These are phyloP conservation scores for Umbellularia californica DNA, from an alignment of 164 flowering plant species.

Conservation along the genomic window DNA sequence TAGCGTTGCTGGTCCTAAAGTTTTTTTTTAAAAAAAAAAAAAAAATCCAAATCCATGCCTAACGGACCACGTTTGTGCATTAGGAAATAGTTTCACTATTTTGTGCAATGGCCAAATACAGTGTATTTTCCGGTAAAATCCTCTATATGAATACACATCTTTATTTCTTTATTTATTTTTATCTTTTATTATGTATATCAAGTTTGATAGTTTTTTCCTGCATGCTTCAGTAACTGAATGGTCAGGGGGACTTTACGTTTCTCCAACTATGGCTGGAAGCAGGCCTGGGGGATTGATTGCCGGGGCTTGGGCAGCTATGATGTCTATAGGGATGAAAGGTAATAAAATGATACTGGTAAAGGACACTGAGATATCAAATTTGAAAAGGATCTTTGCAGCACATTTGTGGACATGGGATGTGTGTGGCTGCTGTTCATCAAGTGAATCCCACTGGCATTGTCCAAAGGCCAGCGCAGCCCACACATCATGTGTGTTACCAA, in stretches of 20 bases:
- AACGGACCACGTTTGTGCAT: too few relatives aligned
- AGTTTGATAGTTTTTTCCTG: background rate
- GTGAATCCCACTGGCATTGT: background rate
- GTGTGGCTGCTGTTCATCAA: background rate
- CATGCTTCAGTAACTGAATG: conserved; percentile 78
- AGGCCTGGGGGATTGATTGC: conserved; percentile 93
- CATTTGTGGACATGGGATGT: background rate
- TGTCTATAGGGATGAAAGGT: conserved; percentile 90
- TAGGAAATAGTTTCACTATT: too few relatives aligned
- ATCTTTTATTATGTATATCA: too few relatives aligned
- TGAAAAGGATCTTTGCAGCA: background rate
- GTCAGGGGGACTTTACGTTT: conserved; percentile 94
- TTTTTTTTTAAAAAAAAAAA: too few relatives aligned
- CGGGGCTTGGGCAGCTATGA: conserved; percentile 98
- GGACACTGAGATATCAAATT: background rate
- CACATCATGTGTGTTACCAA: background rate
- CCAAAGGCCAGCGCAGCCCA: background rate
- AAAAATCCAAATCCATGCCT: too few relatives aligned
- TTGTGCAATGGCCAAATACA: too few relatives aligned
- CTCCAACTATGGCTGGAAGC: conserved; percentile 98
- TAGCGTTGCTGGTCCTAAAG: too few relatives aligned
- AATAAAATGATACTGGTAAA: background rate
- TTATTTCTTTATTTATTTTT: too few relatives aligned
- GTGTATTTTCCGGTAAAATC: too few relatives aligned
- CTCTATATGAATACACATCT: too few relatives aligned